A percentile compares a stretch with the other conserved stretches of the same genome.
Evolutionary conservation across 495 filamentous ascomycete species (phyloP).

Genomic region (Chaetomium fimeti): DNA sequence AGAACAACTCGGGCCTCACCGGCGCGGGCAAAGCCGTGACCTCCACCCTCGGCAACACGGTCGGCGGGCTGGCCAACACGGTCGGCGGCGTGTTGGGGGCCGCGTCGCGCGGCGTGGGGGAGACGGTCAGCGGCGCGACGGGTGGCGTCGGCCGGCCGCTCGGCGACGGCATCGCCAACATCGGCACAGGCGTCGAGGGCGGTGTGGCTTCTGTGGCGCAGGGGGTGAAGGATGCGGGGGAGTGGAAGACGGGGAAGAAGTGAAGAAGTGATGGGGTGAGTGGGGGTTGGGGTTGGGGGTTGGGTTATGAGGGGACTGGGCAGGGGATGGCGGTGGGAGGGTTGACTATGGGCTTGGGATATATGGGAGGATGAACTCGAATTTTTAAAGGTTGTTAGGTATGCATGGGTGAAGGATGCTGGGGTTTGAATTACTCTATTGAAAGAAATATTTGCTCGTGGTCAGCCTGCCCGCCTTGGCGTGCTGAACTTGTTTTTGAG

Average conservation of each 20-base stretch:
- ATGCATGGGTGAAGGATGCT: too few species aligned
- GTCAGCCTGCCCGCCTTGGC: too few species aligned
- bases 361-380: too few species aligned
- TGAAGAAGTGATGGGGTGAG: neutral
- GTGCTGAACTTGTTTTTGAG: too few species aligned
- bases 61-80: conserved; percentile 59
- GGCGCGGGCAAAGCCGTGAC: conserved; percentile 64
- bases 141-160: conserved; percentile 64
- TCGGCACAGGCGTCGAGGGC: conserved; percentile 60
- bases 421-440: too few species aligned
- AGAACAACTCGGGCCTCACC: conserved; percentile 57
- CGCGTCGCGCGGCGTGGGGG: conserved; percentile 52
- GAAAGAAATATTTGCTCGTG: too few species aligned
- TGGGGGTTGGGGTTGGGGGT: neutral
- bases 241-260: conserved; percentile 54
- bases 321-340: too few species aligned
- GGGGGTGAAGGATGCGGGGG: conserved; percentile 66
- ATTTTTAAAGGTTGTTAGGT: too few species aligned
- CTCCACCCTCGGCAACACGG: conserved; percentile 54
- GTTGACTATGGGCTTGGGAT: too few species aligned
- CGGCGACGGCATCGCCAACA: conserved; percentile 61
- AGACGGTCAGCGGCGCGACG: conserved; percentile 48
- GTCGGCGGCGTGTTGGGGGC: conserved; percentile 68
- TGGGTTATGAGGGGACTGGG: too few species aligned
- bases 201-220: conserved; percentile 56